phyloP scores from a whole-genome alignment of 2,329 filamentous ascomycete species.

The Colletotrichum sp. region DNA sequence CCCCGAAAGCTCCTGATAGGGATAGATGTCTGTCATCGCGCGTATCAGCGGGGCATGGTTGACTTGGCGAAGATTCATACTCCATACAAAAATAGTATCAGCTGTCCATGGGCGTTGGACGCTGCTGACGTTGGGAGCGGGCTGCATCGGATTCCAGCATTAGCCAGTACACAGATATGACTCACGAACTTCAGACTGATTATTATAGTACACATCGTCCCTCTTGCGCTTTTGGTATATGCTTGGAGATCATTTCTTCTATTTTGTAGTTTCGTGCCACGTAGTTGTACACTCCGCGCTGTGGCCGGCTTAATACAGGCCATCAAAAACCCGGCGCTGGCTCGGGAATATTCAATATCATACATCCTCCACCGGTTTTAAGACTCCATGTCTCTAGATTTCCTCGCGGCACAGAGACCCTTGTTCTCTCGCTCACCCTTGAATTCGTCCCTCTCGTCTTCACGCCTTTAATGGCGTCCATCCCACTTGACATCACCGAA shows the following conservation, averaged over 20 bases:
- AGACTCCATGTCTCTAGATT: neutral
- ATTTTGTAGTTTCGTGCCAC: slow-evolving; percentile 4
- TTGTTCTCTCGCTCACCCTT: neutral
- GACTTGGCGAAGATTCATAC: neutral
- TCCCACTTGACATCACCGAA: slow-evolving; percentile 58
- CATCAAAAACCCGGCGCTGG: neutral
- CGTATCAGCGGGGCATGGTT: neutral
- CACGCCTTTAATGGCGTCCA: neutral
- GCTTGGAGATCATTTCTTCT: neutral
- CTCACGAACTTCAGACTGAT: neutral
- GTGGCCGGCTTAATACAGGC: neutral
- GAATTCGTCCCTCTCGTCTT: neutral
- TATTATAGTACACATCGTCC: neutral
- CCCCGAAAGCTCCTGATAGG: neutral
- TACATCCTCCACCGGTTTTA: slow-evolving; percentile 3
- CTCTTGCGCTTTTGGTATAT: neutral
- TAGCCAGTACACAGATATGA: slow-evolving; percentile 10
- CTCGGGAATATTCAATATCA: slow-evolving; percentile 5
- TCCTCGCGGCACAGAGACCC: neutral
- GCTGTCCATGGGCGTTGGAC: neutral
- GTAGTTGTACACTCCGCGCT: slow-evolving; percentile 12
- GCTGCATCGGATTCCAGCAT: slow-evolving; percentile 14
- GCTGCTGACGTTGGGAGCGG: neutral
- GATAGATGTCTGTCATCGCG: neutral
- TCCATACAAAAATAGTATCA: neutral